Percentiles rank a stretch among this genome's conserved stretches.
Evolutionary conservation across 1,139 yeast genomes (phyloP).

Genomic region (Meyerozyma carpophila): DNA sequence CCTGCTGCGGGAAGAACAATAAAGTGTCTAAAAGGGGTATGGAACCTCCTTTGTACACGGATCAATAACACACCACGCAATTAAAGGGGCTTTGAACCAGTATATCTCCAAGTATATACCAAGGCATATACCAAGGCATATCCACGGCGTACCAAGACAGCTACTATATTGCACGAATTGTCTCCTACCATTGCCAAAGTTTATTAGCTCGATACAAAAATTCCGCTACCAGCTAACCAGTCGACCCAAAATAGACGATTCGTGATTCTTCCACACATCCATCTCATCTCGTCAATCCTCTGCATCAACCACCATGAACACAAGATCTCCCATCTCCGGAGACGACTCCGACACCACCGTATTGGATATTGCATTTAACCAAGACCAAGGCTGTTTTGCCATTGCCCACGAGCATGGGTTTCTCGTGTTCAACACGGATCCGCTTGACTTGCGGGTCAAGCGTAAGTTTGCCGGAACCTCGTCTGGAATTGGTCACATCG

Average conservation of each 20-base stretch:
- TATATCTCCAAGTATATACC: too few species aligned
- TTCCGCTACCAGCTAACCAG: too few species aligned
- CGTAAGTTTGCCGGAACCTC: slow-evolving; percentile 42
- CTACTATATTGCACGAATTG: too few species aligned
- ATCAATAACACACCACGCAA: background rate
- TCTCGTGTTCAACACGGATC: slow-evolving; percentile 82
- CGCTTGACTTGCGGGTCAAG: slow-evolving; percentile 73
- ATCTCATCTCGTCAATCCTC: too few species aligned
- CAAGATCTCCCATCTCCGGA: background rate
- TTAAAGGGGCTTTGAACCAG: background rate
- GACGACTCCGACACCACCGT: slow-evolving; percentile 31
- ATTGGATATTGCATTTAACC: slow-evolving; percentile 69
- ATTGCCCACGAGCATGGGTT: slow-evolving; percentile 79
- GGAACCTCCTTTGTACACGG: background rate
- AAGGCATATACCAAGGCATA: too few species aligned
- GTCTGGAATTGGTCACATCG: slow-evolving; percentile 67
- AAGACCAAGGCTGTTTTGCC: slow-evolving; percentile 88
- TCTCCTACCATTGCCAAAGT: too few species aligned
- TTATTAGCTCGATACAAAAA: too few species aligned
- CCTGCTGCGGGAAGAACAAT: background rate
- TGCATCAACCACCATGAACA: slow-evolving; percentile 1
- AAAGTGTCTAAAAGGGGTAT: slow-evolving; percentile 1
- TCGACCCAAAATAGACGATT: too few species aligned
- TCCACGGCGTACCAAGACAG: too few species aligned
- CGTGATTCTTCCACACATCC: too few species aligned